Conservation (phyloP, 2,329 filamentous ascomycete genomes). For the Colletotrichum horii region DNA sequence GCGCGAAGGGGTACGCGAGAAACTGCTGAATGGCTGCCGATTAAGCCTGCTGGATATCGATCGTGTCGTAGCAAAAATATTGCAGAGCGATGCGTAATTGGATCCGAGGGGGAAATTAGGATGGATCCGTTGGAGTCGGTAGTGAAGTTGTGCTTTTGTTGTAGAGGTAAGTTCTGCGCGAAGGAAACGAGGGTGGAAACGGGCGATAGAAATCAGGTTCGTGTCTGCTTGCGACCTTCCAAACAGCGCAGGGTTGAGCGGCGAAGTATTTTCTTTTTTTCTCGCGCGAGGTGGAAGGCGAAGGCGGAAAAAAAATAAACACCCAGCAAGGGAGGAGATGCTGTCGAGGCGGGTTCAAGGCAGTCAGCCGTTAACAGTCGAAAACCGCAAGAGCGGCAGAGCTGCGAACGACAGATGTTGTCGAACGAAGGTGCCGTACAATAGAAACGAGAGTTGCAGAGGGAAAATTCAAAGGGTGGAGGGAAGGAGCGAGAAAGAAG, state of each 20-base stretch:
- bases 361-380: neutral
- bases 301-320: too few relatives aligned
- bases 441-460: neutral
- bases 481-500: neutral
- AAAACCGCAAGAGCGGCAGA: neutral
- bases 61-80: neutral
- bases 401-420: neutral
- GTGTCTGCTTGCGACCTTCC: neutral
- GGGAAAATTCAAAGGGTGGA: neutral
- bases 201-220: neutral
- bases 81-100: neutral
- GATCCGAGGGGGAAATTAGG: neutral
- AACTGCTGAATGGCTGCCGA: neutral
- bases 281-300: neutral
- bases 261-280: neutral
- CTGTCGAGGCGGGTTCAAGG: neutral
- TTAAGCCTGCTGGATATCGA: neutral
- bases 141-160: neutral
- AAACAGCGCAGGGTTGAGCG: neutral
- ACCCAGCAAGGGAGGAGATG: neutral
- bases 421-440: neutral
- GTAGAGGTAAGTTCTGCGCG: neutral
- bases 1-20: neutral
- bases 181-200: neutral
- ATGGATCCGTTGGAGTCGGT: neutral